Evolutionary conservation across 352 stramenopile species (phyloP), one percentile per base, ranked within the genome.

Genomic region (Pythium sukuiense): DNA sequence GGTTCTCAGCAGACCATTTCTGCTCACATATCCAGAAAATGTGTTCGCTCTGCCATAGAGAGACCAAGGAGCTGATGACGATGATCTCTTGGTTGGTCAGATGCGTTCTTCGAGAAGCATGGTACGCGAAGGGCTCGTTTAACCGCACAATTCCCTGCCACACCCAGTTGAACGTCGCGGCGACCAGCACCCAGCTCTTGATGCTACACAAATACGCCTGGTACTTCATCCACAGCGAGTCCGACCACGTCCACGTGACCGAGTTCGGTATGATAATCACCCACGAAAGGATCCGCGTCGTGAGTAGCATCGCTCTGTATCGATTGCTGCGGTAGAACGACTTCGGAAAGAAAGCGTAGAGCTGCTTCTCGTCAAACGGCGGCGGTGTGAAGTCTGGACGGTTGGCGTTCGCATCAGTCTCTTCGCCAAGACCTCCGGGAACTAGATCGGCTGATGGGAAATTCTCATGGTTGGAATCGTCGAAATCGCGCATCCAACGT

Each of bases 301-400:
- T 62, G 16, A 67, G 57, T 24, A 62, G 39, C 59, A 71, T 29
- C 13, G 33, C 20, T 7, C 54, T 16, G 37, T 41, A 69, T 41
- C n/a, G 20, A 24, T 48, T n/a, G 54, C 59, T 61, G 14, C 64
- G 56, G 52, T 76, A 76, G 53, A 73, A 70, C 24, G 70, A 76
- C 24, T 37, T 35, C 2, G 61, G 62, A 20, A 76, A 71, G 30
- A 73, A 66, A 24, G 65, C 64, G 58, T 74, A 71, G n/a, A 71
- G 63, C 20, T 35, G 55, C 30, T 49, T 55, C 59, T 73, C 67
- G 9, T 49, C 61, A 50, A 65, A 59, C 37, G 24, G 33, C 20
- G n/a, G 37, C 9, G 3, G 49, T 9, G 12, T 13, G 27, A 46
- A 13, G 18, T 46, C 39, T 16, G 39, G 39, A 46, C 39, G 39